A percentile compares a stretch with the other conserved stretches of the same genome.
phyloP scores from a whole-genome alignment of 495 filamentous ascomycete species.

The Xylaria grammica region DNA sequence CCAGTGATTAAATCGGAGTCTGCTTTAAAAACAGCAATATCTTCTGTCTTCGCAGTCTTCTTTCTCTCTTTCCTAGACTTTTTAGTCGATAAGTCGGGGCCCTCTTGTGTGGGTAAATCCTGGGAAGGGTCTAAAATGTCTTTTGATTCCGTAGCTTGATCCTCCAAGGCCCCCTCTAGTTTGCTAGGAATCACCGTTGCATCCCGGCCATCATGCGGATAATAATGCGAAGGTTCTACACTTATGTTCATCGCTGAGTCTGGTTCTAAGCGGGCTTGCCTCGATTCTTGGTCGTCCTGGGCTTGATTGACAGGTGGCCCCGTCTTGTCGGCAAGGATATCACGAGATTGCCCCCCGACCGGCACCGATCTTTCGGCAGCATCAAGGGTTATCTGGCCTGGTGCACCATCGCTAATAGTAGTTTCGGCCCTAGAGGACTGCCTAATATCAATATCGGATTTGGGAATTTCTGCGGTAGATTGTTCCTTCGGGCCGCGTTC shows the following conservation, averaged over 20 bases:
- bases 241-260: neutral
- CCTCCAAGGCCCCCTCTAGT: neutral
- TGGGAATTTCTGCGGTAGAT: constrained; percentile 26
- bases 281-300: neutral
- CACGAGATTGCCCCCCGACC: constrained; percentile 6
- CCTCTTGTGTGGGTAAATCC: constrained; percentile 21
- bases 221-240: neutral
- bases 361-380: neutral
- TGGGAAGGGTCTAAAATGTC: constrained; percentile 22
- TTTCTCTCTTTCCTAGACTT: constrained; percentile 50
- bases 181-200: neutral
- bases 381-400: neutral
- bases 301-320: neutral
- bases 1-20: constrained; percentile 8
- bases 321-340: neutral
- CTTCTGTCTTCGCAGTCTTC: constrained; percentile 41
- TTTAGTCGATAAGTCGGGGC: constrained; percentile 23
- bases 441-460: constrained; percentile 22
- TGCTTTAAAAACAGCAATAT: constrained; percentile 1
- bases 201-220: neutral
- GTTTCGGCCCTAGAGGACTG: neutral
- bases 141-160: neutral
- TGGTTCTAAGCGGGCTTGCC: neutral
- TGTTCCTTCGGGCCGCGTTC: constrained; percentile 37
- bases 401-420: neutral